Evolutionary conservation across 257 asterid species (phyloP).

Genomic region (Solanum pennellii): DNA sequence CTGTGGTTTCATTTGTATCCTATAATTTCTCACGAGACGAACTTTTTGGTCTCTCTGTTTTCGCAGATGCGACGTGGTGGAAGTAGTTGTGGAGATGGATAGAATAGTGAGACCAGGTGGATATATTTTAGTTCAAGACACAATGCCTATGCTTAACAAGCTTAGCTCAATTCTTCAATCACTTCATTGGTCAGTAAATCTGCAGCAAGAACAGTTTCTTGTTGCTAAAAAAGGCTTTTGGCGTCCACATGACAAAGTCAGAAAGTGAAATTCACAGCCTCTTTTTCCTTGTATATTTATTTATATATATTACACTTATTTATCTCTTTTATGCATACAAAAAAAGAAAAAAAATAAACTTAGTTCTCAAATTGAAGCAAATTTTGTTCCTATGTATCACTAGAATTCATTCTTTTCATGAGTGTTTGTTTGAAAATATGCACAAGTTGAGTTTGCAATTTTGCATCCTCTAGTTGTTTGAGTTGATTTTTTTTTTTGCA

Average conservation of each 20-base stretch:
- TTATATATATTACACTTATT: not conserved
- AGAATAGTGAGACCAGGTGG: conserved; percentile 65
- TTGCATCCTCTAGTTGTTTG: not conserved
- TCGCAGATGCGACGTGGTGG: conserved; percentile 49
- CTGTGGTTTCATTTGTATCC: not conserved
- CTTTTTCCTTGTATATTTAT: not conserved
- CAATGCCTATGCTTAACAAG: conserved; percentile 19
- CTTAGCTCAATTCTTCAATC: conserved; percentile 37
- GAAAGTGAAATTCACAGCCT: not conserved
- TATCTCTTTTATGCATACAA: not conserved
- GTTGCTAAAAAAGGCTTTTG: conserved; percentile 54
- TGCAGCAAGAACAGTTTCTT: conserved; percentile 57
- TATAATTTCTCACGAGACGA: not conserved
- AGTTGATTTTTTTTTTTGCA: not conserved
- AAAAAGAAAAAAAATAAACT: not conserved
- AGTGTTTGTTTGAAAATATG: not conserved
- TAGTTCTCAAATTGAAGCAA: not conserved
- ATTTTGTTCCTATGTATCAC: not conserved
- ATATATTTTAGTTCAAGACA: conserved; percentile 51
- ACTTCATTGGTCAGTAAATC: conserved; percentile 45
- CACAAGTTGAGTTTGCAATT: not conserved
- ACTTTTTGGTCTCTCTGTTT: not conserved
- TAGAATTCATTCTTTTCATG: not conserved
- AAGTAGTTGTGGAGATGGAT: conserved; percentile 58
- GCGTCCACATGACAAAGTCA: conserved; percentile 26